Percentiles rank a stretch among this genome's conserved stretches.
These are phyloP conservation scores for Fusarium nygamai DNA, from an alignment of 2,329 filamentous ascomycete species.

Conservation along the genomic window DNA sequence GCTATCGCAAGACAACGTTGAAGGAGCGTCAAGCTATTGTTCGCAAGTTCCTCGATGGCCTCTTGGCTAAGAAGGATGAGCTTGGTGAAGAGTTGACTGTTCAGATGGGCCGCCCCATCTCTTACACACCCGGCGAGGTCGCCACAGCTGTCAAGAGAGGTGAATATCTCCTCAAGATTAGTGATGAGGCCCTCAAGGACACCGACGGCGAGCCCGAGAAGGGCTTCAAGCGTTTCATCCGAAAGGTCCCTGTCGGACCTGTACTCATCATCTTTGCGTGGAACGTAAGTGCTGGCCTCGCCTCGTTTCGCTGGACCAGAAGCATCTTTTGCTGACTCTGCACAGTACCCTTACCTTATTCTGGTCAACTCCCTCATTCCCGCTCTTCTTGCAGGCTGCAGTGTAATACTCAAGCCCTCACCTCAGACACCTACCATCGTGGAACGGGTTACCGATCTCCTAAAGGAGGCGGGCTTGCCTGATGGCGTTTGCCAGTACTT, in stretches of 20 bases:
- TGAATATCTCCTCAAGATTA: conserved; percentile 87
- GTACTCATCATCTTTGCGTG: conserved; percentile 92
- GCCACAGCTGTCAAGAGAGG: conserved; percentile 85
- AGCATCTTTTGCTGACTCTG: conserved; percentile 4
- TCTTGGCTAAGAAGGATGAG: conserved; percentile 78
- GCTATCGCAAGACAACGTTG: conserved; percentile 79
- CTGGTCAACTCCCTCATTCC: conserved; percentile 93
- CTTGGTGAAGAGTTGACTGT: conserved; percentile 86
- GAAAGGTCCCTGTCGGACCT: conserved; percentile 87
- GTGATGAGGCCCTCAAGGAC: conserved; percentile 79
- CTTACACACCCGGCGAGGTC: conserved; percentile 85
- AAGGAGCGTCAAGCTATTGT: conserved; percentile 82
- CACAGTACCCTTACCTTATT: conserved; percentile 91
- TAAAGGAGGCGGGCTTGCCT: conserved; percentile 83
- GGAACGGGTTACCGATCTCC: conserved; percentile 82
- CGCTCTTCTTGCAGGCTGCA: conserved; percentile 89
- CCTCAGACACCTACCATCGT: conserved; percentile 94
- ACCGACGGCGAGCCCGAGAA: conserved; percentile 84
- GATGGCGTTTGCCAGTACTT: conserved; percentile 89
- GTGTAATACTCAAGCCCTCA: conserved; percentile 92
- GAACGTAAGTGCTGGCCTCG: conserved; percentile 74
- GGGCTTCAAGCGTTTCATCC: conserved; percentile 90
- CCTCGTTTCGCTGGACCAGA: background rate
- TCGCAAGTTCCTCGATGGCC: conserved; percentile 77
- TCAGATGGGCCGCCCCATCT: conserved; percentile 95